Conservation (phyloP, 768 basidiomycete species). For the Calocybe cyanea region DNA sequence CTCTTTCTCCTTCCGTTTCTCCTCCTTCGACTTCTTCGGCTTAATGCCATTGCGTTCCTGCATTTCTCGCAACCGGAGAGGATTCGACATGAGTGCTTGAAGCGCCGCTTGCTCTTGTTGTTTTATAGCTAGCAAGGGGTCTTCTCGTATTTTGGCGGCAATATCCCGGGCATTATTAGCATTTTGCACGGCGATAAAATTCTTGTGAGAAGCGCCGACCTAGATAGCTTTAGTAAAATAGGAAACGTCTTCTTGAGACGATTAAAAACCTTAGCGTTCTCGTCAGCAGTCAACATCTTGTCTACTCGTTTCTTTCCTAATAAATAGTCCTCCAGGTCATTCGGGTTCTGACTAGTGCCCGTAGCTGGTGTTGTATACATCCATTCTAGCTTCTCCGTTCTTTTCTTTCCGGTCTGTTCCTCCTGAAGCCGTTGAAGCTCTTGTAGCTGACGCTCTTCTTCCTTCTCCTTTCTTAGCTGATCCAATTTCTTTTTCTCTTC, state of each 20-base stretch:
- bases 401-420: slow-evolving; percentile 91
- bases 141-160: slow-evolving; percentile 92
- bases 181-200: slow-evolving; percentile 91
- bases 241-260: slow-evolving; percentile 6
- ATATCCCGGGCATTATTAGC: slow-evolving; percentile 88
- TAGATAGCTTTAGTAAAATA: slow-evolving; percentile 24
- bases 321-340: slow-evolving; percentile 94
- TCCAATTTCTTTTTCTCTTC: slow-evolving; percentile 99
- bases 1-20: slow-evolving; percentile 48
- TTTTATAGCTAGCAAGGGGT: slow-evolving; percentile 96
- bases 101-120: slow-evolving; percentile 95
- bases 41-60: slow-evolving; percentile 81
- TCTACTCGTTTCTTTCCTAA: slow-evolving; percentile 98
- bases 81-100: slow-evolving; percentile 81
- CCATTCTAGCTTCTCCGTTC: slow-evolving; percentile 95
- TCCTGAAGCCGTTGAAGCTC: slow-evolving; percentile 96
- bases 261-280: slow-evolving; percentile 74
- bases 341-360: slow-evolving; percentile 80
- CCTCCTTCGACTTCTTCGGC: slow-evolving; percentile 72
- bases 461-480: slow-evolving; percentile 95
- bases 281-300: slow-evolving; percentile 88
- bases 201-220: slow-evolving; percentile 86
- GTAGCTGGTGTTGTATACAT: slow-evolving; percentile 98
- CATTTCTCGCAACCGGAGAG: slow-evolving; percentile 77
- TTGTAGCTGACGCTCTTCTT: slow-evolving; percentile 94